Conservation (phyloP, 2,329 filamentous ascomycete genomes). For the Aspergillus sp. region DNA sequence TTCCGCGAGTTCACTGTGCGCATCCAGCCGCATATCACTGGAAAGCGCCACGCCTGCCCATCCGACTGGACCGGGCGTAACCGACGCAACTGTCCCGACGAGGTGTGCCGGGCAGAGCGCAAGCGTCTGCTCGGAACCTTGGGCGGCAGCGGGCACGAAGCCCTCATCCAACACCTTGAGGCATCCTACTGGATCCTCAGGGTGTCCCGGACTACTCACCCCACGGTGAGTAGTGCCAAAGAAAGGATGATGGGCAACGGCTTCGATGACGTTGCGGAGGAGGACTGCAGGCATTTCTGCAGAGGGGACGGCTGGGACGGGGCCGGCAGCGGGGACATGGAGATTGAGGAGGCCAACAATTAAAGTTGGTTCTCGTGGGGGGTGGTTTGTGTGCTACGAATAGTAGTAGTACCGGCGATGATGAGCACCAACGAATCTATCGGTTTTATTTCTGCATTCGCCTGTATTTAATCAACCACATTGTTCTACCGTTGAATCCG, state of each 20-base stretch:
- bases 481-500: too few relatives aligned
- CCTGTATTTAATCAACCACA: not conserved
- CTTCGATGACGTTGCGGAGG: conserved; percentile 25
- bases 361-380: not conserved
- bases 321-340: conserved; percentile 28
- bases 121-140: conserved; percentile 18
- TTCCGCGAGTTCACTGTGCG: conserved; percentile 22
- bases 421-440: not conserved
- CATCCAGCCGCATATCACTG: conserved; percentile 17
- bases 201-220: conserved; percentile 31
- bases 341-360: conserved; percentile 29
- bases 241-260: conserved; percentile 30
- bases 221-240: conserved; percentile 19
- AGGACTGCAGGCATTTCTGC: conserved; percentile 27
- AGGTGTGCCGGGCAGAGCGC: conserved; percentile 25
- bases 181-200: conserved; percentile 32
- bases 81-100: conserved; percentile 26
- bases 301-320: conserved; percentile 38
- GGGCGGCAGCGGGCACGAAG: conserved; percentile 17
- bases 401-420: not conserved
- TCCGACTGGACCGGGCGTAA: conserved; percentile 33
- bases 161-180: conserved; percentile 25
- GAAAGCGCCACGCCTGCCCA: conserved; percentile 31
- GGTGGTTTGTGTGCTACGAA: not conserved
- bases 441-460: not conserved